Evolutionary conservation across 2,329 filamentous ascomycete species (phyloP).

Genomic region (Epichloe typhina): DNA sequence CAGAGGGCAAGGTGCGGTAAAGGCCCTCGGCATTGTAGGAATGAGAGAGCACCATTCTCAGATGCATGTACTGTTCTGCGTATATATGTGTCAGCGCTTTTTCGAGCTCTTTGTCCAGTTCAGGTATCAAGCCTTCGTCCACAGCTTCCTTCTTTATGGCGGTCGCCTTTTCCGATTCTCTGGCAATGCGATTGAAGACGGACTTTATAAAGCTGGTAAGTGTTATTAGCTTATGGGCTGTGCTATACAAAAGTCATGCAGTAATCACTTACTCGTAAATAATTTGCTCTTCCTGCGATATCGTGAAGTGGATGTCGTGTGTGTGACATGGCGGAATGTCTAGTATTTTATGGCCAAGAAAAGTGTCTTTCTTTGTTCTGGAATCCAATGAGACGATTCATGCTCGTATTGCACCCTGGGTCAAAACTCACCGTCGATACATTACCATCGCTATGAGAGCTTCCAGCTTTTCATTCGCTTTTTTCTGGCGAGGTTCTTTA

Average conservation of each 20-base stretch:
- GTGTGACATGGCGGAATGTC: conserved; percentile 9
- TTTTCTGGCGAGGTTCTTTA: conserved; percentile 4
- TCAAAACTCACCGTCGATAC: conserved; percentile 14
- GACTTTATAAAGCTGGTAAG: not conserved
- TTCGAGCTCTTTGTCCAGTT: not conserved
- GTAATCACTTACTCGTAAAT: not conserved
- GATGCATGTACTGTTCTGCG: not conserved
- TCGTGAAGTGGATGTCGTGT: conserved; percentile 12
- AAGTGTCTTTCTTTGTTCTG: conserved; percentile 16
- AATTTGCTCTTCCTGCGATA: conserved; percentile 14
- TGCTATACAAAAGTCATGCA: not conserved
- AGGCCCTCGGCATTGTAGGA: conserved; percentile 16
- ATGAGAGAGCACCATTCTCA: conserved; percentile 13
- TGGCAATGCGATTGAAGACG: not conserved
- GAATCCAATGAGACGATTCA: not conserved
- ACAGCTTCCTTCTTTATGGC: not conserved
- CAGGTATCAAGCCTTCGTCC: not conserved
- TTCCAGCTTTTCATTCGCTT: conserved; percentile 9
- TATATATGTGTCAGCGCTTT: not conserved
- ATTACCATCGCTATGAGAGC: conserved; percentile 12
- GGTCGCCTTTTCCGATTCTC: not conserved
- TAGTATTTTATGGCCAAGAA: conserved; percentile 15
- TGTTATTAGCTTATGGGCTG: not conserved
- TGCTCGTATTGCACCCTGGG: too few species aligned
- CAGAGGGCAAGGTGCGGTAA: conserved; percentile 4